These are phyloP conservation scores for Microstegium vimineum DNA, from an alignment of 176 grass and related monocot genomes.

Conservation along the genomic window DNA sequence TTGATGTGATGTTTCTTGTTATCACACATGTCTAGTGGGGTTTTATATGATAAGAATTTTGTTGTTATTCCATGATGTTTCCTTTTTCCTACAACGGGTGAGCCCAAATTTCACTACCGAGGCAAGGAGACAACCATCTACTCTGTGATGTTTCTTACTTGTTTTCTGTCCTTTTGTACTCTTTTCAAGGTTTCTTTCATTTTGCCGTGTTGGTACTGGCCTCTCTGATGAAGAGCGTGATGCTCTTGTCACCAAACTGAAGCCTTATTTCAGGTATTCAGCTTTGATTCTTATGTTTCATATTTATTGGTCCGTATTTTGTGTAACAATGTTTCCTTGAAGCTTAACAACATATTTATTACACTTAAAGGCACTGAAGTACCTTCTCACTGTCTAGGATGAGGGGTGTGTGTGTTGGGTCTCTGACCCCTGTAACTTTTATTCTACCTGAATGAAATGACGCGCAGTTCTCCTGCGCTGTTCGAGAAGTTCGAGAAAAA, in stretches of 20 bases:
- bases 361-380: constrained; percentile 7
- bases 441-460: no score
- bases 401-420: no score
- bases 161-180: constrained; percentile 15
- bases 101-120: neutral
- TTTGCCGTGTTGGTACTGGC: constrained; percentile 86
- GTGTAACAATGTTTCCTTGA: neutral
- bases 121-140: neutral
- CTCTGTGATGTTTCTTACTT: constrained; percentile 8
- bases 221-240: constrained; percentile 78
- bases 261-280: constrained; percentile 85
- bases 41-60: constrained; percentile 12
- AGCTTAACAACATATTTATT: neutral
- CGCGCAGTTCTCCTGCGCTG: no score
- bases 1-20: neutral
- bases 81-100: neutral
- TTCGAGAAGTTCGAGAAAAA: no score
- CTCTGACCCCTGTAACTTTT: no score
- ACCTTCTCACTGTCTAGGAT: no score
- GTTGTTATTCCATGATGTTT: constrained; percentile 4
- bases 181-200: constrained; percentile 81
- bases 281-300: constrained; percentile 29
- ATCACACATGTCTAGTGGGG: neutral
- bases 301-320: constrained; percentile 5
- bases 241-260: constrained; percentile 74